These are phyloP conservation scores for Aspergillus haitiensis DNA, from an alignment of 495 filamentous ascomycete genomes.

Conservation along the genomic window DNA sequence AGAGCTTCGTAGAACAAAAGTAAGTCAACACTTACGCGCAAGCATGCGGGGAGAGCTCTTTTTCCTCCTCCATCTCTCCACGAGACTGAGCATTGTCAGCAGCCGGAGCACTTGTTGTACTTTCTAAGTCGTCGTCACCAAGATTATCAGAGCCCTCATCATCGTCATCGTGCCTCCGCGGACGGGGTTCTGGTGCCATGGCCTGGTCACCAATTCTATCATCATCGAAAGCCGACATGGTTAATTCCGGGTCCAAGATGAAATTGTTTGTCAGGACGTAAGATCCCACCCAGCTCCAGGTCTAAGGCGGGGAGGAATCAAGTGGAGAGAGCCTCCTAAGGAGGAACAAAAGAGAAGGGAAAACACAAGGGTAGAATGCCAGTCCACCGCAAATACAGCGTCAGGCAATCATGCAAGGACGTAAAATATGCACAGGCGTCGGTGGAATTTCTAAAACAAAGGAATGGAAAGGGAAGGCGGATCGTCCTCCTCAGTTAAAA, in stretches of 20 bases:
- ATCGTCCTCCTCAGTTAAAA: slow-evolving; percentile 24
- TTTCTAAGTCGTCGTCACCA: slow-evolving; percentile 91
- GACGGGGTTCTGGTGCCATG: slow-evolving; percentile 57
- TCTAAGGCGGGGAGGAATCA: neutral
- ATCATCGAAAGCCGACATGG: slow-evolving; percentile 68
- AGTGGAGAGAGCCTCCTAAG: neutral
- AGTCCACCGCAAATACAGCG: slow-evolving; percentile 18
- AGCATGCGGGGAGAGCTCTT: slow-evolving; percentile 90
- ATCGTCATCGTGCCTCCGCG: slow-evolving; percentile 77
- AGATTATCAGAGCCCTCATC: slow-evolving; percentile 76
- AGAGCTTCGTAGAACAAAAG: neutral
- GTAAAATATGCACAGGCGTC: neutral
- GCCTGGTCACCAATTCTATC: slow-evolving; percentile 70
- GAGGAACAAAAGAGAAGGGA: slow-evolving; percentile 8
- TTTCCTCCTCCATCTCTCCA: slow-evolving; percentile 74
- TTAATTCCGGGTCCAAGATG: slow-evolving; percentile 62
- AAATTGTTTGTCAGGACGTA: neutral
- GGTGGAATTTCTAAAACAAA: slow-evolving; percentile 19
- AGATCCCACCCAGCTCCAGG: slow-evolving; percentile 43
- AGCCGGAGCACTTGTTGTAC: slow-evolving; percentile 80
- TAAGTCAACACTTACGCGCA: slow-evolving; percentile 73
- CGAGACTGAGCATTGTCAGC: slow-evolving; percentile 67
- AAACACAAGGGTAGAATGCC: slow-evolving; percentile 8
- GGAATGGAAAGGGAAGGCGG: slow-evolving; percentile 35
- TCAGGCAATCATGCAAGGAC: slow-evolving; percentile 9